phyloP scores from a whole-genome alignment of 1,139 yeast species.

The Kurtzmaniella natalensis region DNA sequence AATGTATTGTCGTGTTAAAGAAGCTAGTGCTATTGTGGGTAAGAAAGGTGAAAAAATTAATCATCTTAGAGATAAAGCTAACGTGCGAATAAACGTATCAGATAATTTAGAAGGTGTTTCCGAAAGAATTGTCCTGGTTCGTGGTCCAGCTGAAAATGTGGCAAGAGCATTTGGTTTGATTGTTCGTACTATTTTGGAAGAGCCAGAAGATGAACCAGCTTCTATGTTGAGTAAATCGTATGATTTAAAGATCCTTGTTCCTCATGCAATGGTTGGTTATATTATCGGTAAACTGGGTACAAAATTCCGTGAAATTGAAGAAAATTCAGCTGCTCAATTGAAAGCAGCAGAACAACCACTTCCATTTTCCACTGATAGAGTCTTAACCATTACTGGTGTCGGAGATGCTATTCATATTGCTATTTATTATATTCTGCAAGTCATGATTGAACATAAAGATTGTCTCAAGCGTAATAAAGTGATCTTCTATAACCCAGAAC shows the following conservation, averaged over 20 bases:
- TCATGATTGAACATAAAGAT: conserved; percentile 57
- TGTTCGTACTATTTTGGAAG: conserved; percentile 62
- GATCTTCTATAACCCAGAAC: conserved; percentile 64
- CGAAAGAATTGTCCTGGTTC: conserved; percentile 71
- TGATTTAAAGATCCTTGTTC: conserved; percentile 61
- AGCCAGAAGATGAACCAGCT: conserved; percentile 64
- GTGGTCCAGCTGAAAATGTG: conserved; percentile 76
- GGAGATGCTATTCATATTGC: conserved; percentile 89
- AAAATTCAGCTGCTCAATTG: conserved; percentile 73
- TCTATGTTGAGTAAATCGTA: conserved; percentile 50
- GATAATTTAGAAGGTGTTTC: conserved; percentile 71
- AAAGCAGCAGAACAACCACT: conserved; percentile 73
- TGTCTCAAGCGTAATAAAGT: conserved; percentile 47
- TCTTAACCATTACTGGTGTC: conserved; percentile 70
- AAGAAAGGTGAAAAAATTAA: conserved; percentile 71
- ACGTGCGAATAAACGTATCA: conserved; percentile 69
- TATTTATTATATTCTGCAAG: conserved; percentile 65
- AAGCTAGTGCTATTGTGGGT: conserved; percentile 74
- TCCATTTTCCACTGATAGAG: conserved; percentile 78
- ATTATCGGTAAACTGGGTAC: conserved; percentile 79
- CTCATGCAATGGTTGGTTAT: conserved; percentile 79
- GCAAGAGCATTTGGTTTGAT: conserved; percentile 81
- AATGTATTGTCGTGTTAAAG: conserved; percentile 74
- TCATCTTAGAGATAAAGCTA: conserved; percentile 60
- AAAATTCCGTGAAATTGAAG: conserved; percentile 78